These are phyloP conservation scores for Lepidium aucheri DNA, from an alignment of 345 rosid genomes.

Conservation along the genomic window DNA sequence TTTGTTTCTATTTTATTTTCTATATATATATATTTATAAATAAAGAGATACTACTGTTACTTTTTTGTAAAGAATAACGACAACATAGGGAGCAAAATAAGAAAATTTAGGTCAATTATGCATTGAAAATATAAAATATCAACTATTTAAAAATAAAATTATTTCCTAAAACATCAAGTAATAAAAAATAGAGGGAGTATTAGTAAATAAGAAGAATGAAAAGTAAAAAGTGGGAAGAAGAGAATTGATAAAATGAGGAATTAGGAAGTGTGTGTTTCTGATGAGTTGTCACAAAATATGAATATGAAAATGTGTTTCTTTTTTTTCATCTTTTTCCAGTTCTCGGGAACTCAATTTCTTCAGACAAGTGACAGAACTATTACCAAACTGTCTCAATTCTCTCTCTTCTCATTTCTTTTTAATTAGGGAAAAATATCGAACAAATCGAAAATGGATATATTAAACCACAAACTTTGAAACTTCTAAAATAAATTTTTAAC, in stretches of 20 bases:
- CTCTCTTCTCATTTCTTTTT: neutral
- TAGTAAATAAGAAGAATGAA: neutral
- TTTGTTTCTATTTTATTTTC: neutral
- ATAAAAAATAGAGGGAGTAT: neutral
- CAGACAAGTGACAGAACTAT: slow-evolving; percentile 16
- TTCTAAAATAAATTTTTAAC: too few relatives aligned
- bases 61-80: neutral
- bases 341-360: slow-evolving; percentile 18
- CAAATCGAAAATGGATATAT: too few relatives aligned
- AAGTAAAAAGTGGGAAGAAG: neutral
- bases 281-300: slow-evolving; percentile 23
- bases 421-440: too few relatives aligned
- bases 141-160: too few relatives aligned
- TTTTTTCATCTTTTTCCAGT: too few relatives aligned
- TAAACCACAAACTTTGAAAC: too few relatives aligned
- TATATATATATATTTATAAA: neutral
- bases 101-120: too few relatives aligned
- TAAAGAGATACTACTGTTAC: neutral
- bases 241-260: neutral
- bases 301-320: slow-evolving; percentile 6
- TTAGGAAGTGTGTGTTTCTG: neutral
- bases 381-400: slow-evolving; percentile 12
- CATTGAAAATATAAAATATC: too few relatives aligned
- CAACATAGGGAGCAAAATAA: slow-evolving; percentile 2
- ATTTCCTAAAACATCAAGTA: too few relatives aligned